Base-by-base conservation (phyloP, 306 rosid species). In the Lablab purpureus region DNA sequence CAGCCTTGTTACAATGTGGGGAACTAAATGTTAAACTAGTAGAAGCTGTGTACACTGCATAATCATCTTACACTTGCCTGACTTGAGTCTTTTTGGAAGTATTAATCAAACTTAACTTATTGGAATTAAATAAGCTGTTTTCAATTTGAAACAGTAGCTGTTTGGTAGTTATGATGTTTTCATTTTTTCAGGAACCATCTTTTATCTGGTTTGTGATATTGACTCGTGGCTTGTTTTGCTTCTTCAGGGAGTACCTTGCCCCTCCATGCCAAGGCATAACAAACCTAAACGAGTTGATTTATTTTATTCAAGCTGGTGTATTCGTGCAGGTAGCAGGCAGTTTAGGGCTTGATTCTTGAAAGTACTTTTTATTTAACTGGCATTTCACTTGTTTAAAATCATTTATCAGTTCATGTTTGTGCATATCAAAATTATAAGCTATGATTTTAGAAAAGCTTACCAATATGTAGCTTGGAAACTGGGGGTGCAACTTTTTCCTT, bases 231-330 rank as follows among this genome's bases (percentile, higher is more conserved):
- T 7, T 70, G 14, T 51, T 80, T 79, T 36, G 22, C 36, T 71
- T 76, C 41, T 55, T 12, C 80, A 90, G 94, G 92, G 89, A 65
- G 87, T 90, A 40, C 88, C 88, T 49, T 86, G 81, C 77, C 37
- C 91, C 58, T 85, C 89, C 51, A 58, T 90, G 62, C 86, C 92
- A 74, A 85, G 88, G 70, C 75, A 76, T 15, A 82, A 70, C 77
- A 90, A 83, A 46, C 89, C 87, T 47, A 88, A 76, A 75, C 83
- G 90, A 1, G 94, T 88, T 23, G 94, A 88, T 68, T 60, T 83
- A 23, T 90, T 70, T 58, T 87, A 84, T 84, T 90, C 94, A 25
- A 90, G 92, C 79, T 90, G 86, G 88, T 83, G 92, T 76, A 75
- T 90, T 67, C 89, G 90, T 59, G 78, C 90, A 52, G 92, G 92